These are phyloP conservation scores for Diaporthe australafricana DNA, from an alignment of 2,329 filamentous ascomycete genomes.

Conservation along the genomic window DNA sequence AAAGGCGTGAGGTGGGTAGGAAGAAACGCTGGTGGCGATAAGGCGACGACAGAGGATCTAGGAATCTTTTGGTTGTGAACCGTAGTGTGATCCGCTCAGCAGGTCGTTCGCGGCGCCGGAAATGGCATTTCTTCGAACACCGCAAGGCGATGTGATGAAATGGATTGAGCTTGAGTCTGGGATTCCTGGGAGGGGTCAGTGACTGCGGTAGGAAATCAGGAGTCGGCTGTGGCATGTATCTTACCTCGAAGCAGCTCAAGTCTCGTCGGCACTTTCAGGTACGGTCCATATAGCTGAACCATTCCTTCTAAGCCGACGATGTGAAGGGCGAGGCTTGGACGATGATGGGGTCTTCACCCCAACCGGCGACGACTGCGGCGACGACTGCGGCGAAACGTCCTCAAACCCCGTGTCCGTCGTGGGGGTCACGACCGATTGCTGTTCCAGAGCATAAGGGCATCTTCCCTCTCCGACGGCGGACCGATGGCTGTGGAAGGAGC, in stretches of 20 bases:
- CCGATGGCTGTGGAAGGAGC: conserved; percentile 70
- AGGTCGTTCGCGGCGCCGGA: neutral
- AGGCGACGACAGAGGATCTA: neutral
- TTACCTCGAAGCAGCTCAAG: conserved; percentile 25
- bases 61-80: neutral
- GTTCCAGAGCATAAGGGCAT: conserved; percentile 54
- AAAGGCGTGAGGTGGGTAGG: neutral
- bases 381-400: neutral
- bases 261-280: conserved; percentile 35
- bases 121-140: neutral
- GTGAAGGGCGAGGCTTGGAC: neutral
- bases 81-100: neutral
- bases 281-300: conserved; percentile 33
- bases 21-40: neutral
- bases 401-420: neutral
- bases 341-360: neutral
- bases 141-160: neutral
- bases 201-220: neutral
- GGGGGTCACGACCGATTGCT: neutral
- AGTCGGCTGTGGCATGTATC: neutral
- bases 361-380: conserved; percentile 4
- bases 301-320: conserved; percentile 13
- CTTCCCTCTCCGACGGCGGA: conserved; percentile 63
- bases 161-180: neutral
- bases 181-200: neutral